These are phyloP conservation scores for Talaromyces sp. DNA, from an alignment of 2,329 filamentous ascomycete genomes.

Conservation along the genomic window DNA sequence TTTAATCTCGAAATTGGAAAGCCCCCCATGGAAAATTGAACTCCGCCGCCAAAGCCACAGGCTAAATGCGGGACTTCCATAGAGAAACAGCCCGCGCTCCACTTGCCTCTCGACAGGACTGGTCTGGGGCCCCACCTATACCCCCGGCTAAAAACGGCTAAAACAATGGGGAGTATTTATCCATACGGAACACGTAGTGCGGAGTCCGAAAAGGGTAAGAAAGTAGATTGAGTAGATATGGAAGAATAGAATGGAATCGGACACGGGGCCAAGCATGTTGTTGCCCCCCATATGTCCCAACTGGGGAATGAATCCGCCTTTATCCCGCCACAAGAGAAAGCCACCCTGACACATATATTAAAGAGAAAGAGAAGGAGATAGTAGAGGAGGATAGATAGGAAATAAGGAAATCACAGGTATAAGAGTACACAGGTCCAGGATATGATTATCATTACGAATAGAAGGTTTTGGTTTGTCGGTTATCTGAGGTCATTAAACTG, in stretches of 20 bases:
- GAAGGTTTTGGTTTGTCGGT: conserved; percentile 15
- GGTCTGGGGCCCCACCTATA: conserved; percentile 2
- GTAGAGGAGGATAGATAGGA: conserved; percentile 4
- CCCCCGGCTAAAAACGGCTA: conserved; percentile 4
- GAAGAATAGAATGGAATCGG: neutral
- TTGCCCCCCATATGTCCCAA: neutral
- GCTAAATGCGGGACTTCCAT: conserved; percentile 4
- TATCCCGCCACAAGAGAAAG: neutral
- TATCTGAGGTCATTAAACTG: conserved; percentile 27
- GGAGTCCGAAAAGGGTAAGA: neutral
- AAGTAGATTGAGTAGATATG: conserved; percentile 6
- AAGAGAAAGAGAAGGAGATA: conserved; percentile 3
- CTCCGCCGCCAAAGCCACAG: neutral
- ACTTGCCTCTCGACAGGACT: neutral
- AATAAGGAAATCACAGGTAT: conserved; percentile 15
- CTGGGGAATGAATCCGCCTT: neutral
- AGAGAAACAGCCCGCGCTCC: neutral
- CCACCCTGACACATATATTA: neutral
- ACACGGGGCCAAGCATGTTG: neutral
- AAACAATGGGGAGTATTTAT: neutral
- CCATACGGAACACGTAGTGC: neutral
- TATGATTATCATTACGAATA: conserved; percentile 35
- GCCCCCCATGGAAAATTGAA: neutral
- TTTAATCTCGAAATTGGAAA: neutral
- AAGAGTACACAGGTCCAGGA: conserved; percentile 19